Evolutionary conservation across 352 stramenopile species (phyloP).

Genomic region (Globisporangium irregulare): DNA sequence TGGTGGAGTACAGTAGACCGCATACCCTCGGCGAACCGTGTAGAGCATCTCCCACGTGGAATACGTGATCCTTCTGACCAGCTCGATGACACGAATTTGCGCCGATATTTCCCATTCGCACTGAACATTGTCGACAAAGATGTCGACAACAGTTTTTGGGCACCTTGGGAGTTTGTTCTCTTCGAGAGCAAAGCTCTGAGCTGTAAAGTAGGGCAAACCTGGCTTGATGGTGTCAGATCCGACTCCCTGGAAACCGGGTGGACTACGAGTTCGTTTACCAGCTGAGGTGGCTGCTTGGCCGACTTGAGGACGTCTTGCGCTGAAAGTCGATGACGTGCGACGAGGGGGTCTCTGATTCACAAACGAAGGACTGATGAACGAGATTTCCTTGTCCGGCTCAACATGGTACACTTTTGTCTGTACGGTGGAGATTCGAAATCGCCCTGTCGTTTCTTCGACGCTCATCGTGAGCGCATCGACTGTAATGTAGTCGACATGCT

Average conservation of each 20-base stretch:
- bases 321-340: slow-evolving; percentile 13
- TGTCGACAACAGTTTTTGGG: slow-evolving; percentile 55
- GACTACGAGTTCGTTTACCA: not conserved
- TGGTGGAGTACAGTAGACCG: slow-evolving; percentile 36
- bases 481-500: slow-evolving; percentile 53
- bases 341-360: slow-evolving; percentile 18
- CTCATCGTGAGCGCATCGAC: slow-evolving; percentile 63
- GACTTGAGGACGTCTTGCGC: not conserved
- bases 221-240: slow-evolving; percentile 5
- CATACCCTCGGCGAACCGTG: slow-evolving; percentile 53
- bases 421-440: slow-evolving; percentile 52
- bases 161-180: slow-evolving; percentile 48
- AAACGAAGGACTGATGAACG: slow-evolving; percentile 13
- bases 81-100: slow-evolving; percentile 61
- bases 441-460: slow-evolving; percentile 42
- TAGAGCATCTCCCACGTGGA: slow-evolving; percentile 83
- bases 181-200: slow-evolving; percentile 62
- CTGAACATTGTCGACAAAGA: slow-evolving; percentile 50
- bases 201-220: slow-evolving; percentile 38
- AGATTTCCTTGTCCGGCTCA: slow-evolving; percentile 14
- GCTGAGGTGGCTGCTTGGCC: not conserved
- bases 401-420: slow-evolving; percentile 43
- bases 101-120: slow-evolving; percentile 50
- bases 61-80: slow-evolving; percentile 65
- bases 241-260: not conserved